Evolutionary conservation across 2,329 filamentous ascomycete genomes (phyloP).

Genomic region (Epichloe bromicola): DNA sequence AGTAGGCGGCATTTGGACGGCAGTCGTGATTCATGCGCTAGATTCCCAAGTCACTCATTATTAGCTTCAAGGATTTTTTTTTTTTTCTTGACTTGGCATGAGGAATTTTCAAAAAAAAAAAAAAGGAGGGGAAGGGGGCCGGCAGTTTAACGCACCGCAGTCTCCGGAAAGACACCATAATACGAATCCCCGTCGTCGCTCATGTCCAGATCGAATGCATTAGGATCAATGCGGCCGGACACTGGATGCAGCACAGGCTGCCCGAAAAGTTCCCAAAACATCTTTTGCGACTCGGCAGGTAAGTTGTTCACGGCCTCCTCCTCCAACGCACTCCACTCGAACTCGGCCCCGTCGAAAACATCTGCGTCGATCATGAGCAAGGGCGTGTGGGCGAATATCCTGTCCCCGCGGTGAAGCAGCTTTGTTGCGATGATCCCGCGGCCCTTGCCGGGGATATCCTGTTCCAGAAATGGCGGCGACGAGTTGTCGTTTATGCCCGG

Average conservation of each 20-base stretch:
- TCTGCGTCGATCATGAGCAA: constrained; percentile 6
- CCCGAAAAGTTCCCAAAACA: constrained; percentile 7
- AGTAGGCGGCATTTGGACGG: constrained; percentile 30
- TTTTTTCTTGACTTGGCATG: not conserved
- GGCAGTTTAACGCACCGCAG: constrained; percentile 5
- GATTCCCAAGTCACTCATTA: not conserved
- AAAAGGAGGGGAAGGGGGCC: rapidly evolving
- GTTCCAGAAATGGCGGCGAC: constrained; percentile 10
- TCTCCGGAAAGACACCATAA: constrained; percentile 8
- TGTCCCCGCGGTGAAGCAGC: constrained; percentile 11
- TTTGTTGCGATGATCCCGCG: constrained; percentile 14
- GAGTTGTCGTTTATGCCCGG: constrained; percentile 13
- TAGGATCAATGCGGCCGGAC: constrained; percentile 6
- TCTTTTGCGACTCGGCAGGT: not conserved
- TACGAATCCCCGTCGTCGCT: not conserved
- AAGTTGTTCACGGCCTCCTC: constrained; percentile 5
- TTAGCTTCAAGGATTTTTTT: no score
- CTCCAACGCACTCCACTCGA: not conserved
- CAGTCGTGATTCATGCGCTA: constrained; percentile 32
- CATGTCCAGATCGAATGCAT: constrained; percentile 6
- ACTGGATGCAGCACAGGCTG: not conserved
- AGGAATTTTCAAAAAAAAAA: no score
- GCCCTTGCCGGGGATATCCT: constrained; percentile 13
- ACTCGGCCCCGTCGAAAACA: not conserved
- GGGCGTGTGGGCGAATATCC: constrained; percentile 8